Percentiles rank a stretch among this genome's conserved stretches.
Evolutionary conservation across 2,329 filamentous ascomycete genomes (phyloP).

Genomic region (Canariomyces notabilis): DNA sequence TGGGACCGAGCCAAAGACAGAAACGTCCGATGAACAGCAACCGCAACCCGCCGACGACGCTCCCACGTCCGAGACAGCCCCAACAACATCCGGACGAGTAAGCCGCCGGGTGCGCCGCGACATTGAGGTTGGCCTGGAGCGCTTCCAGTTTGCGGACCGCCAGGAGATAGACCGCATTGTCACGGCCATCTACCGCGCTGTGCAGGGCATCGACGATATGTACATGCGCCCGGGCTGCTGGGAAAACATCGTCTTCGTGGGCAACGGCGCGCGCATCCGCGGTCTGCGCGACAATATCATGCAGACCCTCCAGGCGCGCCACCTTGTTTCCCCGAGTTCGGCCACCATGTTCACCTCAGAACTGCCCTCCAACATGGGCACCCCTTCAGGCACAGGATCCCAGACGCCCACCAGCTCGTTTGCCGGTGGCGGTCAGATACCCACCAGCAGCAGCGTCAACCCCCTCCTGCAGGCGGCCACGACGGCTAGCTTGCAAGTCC

Average conservation of each 20-base stretch:
- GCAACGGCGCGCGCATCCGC: constrained; percentile 68
- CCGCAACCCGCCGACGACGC: constrained; percentile 2
- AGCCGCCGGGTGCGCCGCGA: constrained; percentile 58
- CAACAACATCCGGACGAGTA: constrained; percentile 35
- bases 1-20: constrained; percentile 15
- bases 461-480: constrained; percentile 89
- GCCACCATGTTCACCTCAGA: constrained; percentile 97
- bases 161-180: constrained; percentile 78
- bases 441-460: constrained; percentile 57
- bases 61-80: not conserved
- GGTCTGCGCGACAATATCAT: constrained; percentile 89
- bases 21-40: constrained; percentile 5
- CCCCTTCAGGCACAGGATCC: constrained; percentile 81
- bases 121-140: constrained; percentile 72
- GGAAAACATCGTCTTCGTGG: constrained; percentile 88
- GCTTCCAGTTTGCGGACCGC: constrained; percentile 64
- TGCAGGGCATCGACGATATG: constrained; percentile 77
- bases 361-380: constrained; percentile 87
- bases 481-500: constrained; percentile 52
- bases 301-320: constrained; percentile 71
- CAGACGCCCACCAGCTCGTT: constrained; percentile 75
- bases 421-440: constrained; percentile 51
- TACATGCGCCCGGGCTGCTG: constrained; percentile 81
- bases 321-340: constrained; percentile 85
- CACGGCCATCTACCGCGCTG: constrained; percentile 74